Evolutionary conservation across 306 rosid species (phyloP), one percentile per base, ranked within the genome.

Genomic region (Malus sylvestris): DNA sequence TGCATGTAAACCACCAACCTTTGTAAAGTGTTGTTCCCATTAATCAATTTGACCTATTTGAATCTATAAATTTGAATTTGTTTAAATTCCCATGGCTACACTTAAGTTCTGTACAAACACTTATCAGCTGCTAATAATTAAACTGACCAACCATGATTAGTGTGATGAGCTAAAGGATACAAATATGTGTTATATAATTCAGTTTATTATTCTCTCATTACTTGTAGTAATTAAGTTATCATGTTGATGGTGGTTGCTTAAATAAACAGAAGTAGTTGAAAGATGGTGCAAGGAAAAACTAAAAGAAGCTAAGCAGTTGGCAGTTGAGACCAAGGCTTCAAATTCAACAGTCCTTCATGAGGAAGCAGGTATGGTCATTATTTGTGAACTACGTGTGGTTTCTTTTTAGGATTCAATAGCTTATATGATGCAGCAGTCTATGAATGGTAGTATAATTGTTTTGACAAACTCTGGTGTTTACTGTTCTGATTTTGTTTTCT

Each of bases 211-310:
- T 25, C 40, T 72, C 62, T 78, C n/a, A n/a, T 72, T 63, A 64
- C 71, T 51, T 49, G 59, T 79, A 16, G 42, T 66, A 19, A 19
- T 66, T 23, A 11, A 74, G 22, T 68, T 74, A 44, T 68, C 86
- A 25, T 70, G 46, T 62, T 49, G 33, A 14, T 73, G 11, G 35
- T 65, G 25, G 52, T 68, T 76, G 46, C 77, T 53, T 55, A 49
- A 51, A 63, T 52, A 68, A 77, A 35, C 90, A 95, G 97, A 84
- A 72, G 86, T 86, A 25, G 79, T 93, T 71, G 97, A 90, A 85
- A 85, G 85, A 75, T 95, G 98, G 98, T 89, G 96, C 71, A 79
- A 78, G 73, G 89, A 92, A 86, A 95, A 88, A 80, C 82, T 90
- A 76, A 77, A 87, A 62, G 87, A 82, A 83, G 82, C 87, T 65